These are phyloP conservation scores for Sphagnum magellanicum DNA, from an alignment of 228 moss, liverwort and hornwort genomes.

Conservation along the genomic window DNA sequence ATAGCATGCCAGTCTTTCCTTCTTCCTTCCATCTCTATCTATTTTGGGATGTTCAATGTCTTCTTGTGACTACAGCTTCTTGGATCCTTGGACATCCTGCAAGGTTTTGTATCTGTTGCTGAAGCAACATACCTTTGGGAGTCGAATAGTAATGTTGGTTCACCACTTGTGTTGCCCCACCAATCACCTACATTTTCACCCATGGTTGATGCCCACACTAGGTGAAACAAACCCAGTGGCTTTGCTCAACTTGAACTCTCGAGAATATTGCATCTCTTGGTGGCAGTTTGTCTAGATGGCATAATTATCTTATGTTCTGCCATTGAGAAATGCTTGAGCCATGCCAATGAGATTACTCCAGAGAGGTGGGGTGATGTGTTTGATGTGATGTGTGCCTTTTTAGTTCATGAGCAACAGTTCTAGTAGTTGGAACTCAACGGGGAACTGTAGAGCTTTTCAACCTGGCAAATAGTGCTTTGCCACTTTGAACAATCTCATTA, in stretches of 20 bases:
- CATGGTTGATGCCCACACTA: slow-evolving; percentile 35
- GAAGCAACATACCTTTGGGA: slow-evolving; percentile 57
- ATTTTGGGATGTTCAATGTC: background rate
- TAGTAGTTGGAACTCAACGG: slow-evolving; percentile 79
- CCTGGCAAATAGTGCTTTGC: slow-evolving; percentile 72
- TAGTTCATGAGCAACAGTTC: slow-evolving; percentile 70
- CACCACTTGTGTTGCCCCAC: slow-evolving; percentile 38
- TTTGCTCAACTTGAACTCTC: slow-evolving; percentile 66
- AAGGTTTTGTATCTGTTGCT: slow-evolving; percentile 46
- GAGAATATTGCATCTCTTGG: slow-evolving; percentile 53
- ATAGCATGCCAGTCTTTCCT: no score
- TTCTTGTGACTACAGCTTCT: slow-evolving; percentile 47
- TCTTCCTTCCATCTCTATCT: no score
- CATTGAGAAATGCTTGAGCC: slow-evolving; percentile 62
- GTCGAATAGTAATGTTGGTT: slow-evolving; percentile 37
- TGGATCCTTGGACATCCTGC: slow-evolving; percentile 54
- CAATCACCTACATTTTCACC: slow-evolving; percentile 31
- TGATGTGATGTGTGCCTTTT: slow-evolving; percentile 79
- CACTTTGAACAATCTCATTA: slow-evolving; percentile 76
- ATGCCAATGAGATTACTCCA: slow-evolving; percentile 63
- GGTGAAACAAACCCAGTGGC: slow-evolving; percentile 41
- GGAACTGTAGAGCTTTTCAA: slow-evolving; percentile 89
- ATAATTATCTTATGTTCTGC: slow-evolving; percentile 68
- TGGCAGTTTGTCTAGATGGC: slow-evolving; percentile 75
- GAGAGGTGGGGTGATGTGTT: slow-evolving; percentile 81